Conservation (phyloP, 352 stramenopile species). For the Pythium phragmiticola region DNA sequence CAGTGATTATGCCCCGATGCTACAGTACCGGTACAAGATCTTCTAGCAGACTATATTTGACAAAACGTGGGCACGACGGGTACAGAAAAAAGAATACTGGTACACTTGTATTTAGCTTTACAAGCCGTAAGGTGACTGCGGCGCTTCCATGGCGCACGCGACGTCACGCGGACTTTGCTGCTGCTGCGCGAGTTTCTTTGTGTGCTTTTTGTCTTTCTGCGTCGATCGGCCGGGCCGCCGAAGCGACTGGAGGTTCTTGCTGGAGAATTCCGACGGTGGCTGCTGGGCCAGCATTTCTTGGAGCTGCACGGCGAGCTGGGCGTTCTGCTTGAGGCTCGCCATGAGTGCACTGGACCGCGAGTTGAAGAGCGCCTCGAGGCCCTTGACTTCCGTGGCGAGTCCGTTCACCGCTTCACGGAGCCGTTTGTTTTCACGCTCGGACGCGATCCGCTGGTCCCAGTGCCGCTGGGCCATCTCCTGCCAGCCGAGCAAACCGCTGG, state of each 20-base stretch:
- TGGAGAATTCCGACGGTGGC: neutral
- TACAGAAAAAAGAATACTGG: neutral
- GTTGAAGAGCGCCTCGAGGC: constrained; percentile 24
- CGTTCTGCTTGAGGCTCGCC: constrained; percentile 20
- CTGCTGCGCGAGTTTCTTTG: neutral
- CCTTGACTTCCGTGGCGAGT: constrained; percentile 23
- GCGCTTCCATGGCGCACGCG: constrained; percentile 14
- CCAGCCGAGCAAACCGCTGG: constrained; percentile 10
- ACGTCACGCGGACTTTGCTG: constrained; percentile 24
- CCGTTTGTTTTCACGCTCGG: constrained; percentile 23
- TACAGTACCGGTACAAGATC: constrained; percentile 5
- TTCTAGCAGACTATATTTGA: constrained; percentile 5
- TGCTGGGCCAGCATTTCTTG: constrained; percentile 11
- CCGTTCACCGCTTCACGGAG: constrained; percentile 18
- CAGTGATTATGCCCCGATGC: too few species aligned
- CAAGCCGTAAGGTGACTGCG: constrained; percentile 7
- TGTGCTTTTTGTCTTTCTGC: neutral
- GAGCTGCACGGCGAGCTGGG: constrained; percentile 14
- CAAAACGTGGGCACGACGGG: neutral
- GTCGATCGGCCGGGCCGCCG: neutral
- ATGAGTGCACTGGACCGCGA: constrained; percentile 25
- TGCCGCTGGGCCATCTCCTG: constrained; percentile 21
- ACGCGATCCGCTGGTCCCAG: constrained; percentile 19
- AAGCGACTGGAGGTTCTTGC: neutral
- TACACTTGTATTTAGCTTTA: neutral